Conservation (phyloP, 306 rosid species). For the Malus sylvestris region DNA sequence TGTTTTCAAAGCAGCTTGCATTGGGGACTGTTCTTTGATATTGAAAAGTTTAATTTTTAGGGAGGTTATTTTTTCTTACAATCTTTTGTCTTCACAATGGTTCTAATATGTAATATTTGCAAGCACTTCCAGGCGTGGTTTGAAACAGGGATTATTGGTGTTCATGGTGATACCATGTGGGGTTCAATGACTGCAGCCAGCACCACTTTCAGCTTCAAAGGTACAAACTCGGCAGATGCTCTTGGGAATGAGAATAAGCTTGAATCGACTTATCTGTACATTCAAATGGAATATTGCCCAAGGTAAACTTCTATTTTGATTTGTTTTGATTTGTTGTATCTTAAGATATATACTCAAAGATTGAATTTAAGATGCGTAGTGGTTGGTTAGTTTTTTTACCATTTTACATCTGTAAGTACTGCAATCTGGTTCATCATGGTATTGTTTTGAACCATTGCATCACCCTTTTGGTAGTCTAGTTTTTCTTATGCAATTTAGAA, state of each 20-base stretch:
- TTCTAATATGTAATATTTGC: slow-evolving; percentile 10
- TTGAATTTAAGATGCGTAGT: background rate
- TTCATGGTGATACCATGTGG: slow-evolving; percentile 48
- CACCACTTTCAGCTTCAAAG: slow-evolving; percentile 55
- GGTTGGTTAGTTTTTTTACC: background rate
- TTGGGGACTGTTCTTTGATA: background rate
- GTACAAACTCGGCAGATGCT: slow-evolving; percentile 42
- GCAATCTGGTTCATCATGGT: background rate
- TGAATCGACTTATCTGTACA: slow-evolving; percentile 84
- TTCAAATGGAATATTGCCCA: slow-evolving; percentile 98
- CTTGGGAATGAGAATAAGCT: slow-evolving; percentile 58
- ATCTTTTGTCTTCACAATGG: slow-evolving; percentile 6
- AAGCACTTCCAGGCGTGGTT: slow-evolving; percentile 83
- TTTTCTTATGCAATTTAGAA: background rate
- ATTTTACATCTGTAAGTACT: background rate
- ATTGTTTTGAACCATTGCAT: background rate
- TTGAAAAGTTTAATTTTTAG: no score
- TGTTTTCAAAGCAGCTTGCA: background rate
- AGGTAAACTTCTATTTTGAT: slow-evolving; percentile 40
- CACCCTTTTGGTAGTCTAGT: background rate
- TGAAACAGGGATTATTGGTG: slow-evolving; percentile 71
- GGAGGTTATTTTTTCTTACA: no score
- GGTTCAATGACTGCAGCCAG: slow-evolving; percentile 65
- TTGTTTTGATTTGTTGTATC: background rate
- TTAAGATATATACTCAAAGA: slow-evolving; percentile 8